Conservation (phyloP, 257 asterid species). For the Solanum etuberosum region DNA sequence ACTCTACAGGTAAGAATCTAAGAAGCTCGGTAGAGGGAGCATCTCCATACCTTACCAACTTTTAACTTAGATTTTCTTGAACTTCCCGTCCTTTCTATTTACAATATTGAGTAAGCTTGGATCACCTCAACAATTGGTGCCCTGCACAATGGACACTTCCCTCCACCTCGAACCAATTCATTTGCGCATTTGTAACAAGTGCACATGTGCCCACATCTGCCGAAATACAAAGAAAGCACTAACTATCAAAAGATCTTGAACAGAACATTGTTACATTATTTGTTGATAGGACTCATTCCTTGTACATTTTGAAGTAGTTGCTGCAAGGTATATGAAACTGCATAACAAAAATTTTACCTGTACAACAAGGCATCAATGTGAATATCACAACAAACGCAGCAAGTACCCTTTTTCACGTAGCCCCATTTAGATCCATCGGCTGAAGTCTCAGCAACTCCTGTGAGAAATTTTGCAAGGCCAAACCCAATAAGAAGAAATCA, state of each 20-base stretch:
- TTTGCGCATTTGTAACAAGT: conserved; percentile 82
- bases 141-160: conserved; percentile 87
- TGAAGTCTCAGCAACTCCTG: conserved; percentile 64
- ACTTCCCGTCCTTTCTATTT: conserved; percentile 10
- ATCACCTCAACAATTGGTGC: conserved; percentile 92
- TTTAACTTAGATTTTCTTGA: conserved; percentile 2
- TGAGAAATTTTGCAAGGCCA: background rate
- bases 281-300: background rate
- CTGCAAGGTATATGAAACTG: background rate
- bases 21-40: conserved; percentile 12
- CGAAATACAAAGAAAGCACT: background rate
- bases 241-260: background rate
- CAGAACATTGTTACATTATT: background rate
- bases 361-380: conserved; percentile 82
- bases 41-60: conserved; percentile 18
- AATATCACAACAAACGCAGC: conserved; percentile 92
- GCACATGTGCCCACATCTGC: conserved; percentile 99
- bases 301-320: background rate
- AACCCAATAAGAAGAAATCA: background rate
- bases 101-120: conserved; percentile 87
- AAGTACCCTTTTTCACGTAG: conserved; percentile 80
- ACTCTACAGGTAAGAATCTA: conserved; percentile 20
- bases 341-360: conserved; percentile 42
- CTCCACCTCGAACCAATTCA: conserved; percentile 74
- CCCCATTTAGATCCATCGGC: conserved; percentile 77